These are phyloP conservation scores for Globisporangium cystogenes DNA, from an alignment of 352 stramenopile genomes.

Conservation along the genomic window DNA sequence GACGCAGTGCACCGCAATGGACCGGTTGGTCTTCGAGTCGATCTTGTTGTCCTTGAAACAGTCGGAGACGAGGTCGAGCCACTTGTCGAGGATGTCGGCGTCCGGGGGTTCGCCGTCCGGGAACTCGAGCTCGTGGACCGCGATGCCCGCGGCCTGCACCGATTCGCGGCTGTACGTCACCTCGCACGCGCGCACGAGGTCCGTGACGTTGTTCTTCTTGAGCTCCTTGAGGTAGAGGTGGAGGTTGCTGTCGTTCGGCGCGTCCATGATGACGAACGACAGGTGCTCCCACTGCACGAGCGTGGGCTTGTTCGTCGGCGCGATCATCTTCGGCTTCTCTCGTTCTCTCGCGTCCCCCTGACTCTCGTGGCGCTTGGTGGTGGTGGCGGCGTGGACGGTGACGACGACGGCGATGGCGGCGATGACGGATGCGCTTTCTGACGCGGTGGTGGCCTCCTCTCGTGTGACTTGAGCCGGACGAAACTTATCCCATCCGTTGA, in stretches of 20 bases:
- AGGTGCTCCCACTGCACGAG: conserved; percentile 88
- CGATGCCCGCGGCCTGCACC: conserved; percentile 92
- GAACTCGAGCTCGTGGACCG: conserved; percentile 95
- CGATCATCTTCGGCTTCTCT: conserved; percentile 46
- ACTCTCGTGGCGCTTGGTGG: background rate
- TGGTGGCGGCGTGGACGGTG: background rate
- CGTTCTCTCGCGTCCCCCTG: background rate
- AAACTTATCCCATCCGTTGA: conserved; percentile 43
- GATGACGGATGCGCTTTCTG: conserved; percentile 4
- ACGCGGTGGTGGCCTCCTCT: conserved; percentile 15
- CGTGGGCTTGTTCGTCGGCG: conserved; percentile 81
- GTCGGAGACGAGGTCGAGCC: conserved; percentile 93
- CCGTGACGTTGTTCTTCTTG: conserved; percentile 93
- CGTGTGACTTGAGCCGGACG: conserved; percentile 18
- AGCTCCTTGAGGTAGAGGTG: conserved; percentile 97
- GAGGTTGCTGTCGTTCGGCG: conserved; percentile 94
- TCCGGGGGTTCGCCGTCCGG: conserved; percentile 93
- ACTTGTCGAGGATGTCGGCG: conserved; percentile 90
- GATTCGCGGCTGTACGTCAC: conserved; percentile 91
- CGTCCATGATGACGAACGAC: conserved; percentile 98
- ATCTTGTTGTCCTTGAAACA: conserved; percentile 89
- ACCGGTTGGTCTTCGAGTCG: conserved; percentile 66
- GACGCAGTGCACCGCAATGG: conserved; percentile 98
- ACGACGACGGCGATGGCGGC: background rate
- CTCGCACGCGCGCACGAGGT: conserved; percentile 95